Evolutionary conservation across 352 stramenopile genomes (phyloP), one percentile per base, ranked within the genome.

Genomic region (Thraustochytrium aureum): DNA sequence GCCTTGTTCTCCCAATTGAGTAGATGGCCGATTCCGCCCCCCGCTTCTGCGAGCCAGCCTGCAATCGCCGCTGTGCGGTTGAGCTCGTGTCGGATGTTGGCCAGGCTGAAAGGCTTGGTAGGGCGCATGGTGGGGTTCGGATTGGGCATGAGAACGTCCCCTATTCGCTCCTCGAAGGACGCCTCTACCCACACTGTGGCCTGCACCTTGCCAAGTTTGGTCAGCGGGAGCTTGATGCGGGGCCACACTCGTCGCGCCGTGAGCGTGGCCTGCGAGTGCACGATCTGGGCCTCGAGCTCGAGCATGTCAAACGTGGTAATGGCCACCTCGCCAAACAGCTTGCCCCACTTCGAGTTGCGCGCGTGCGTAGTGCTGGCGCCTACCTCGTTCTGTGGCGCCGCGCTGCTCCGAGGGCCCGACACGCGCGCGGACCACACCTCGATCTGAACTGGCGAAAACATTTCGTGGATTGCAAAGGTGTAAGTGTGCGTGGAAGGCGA

Each of bases 231-330:
- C 69, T 79, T 79, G 17, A 79, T n/a, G 37, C 56, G 45, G 0
- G 69, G 69, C 69, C 56, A 65, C 2, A 22, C 6, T 12, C 14
- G 20, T 52, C 30, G 22, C 3, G 32, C 12, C 2, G 10, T 22
- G 4, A 74, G 14, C 12, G 12, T 26, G 6, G 14, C 5, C 4
- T 79, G 38, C 22, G n/a, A n/a, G 39, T 67, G 50, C 12, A 79
- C 47, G 4, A 79, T 37, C 30, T 67, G 69, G 7, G 69, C 69
- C 56, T 79, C 69, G 20, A 79, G 45, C 45, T 79, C 69, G 56
- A 79, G 69, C 47, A 79, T 52, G 50, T 79, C 69, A 74, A 79
- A 79, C 6, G 61, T 37, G 14, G 50, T 67, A 6, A 79, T 6
- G 6, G 10, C 17, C 33, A 26, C 50, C 7, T n/a, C 30, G 10